Evolutionary conservation across 169 alveolate species (phyloP), one percentile per base, ranked within the genome.

Genomic region (Plasmodium vivax): DNA sequence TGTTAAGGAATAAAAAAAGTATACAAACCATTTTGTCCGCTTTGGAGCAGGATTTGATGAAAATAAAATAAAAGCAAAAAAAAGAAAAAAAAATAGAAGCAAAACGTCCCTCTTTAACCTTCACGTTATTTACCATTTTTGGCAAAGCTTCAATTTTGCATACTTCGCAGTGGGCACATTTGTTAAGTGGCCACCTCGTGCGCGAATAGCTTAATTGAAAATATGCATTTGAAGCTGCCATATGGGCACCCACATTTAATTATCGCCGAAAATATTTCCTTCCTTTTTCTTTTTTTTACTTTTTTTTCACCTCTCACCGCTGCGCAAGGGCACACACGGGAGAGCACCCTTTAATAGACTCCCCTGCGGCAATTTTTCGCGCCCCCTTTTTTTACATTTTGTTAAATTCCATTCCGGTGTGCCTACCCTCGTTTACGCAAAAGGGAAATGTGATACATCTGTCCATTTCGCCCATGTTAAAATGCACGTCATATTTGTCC

Each of bases 21-120:
- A 81, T 88, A 58, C 75, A 88, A 10, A 30, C 82, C 58, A 75
- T 88, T 88, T 81, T 88, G 82, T 79, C 58, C 71, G 36, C 54
- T 1, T 19, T 88, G 34, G 94, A 88, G 68, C 30, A 88, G 16
- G 94, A 88, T 79, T 88, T 88, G 43, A 38, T 47, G 62, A 80
- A 58, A 79, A 36, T 23, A 30, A 88, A 88, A 80, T 79, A 81
- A 34, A 62, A 62, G 73, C 30, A 14, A 77, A 27, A 54, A 62
- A 27, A 32, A 3, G 62, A 77, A 75, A 87, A 47, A 27, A 23
- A 88, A 77, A 36, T 79, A 43, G 45, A 79, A 58, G 72, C 27
- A 6, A 79, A 27, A 54, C 12, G n/a, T 41, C 12, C 72, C 51
- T 47, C 56, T 85, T 23, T 68, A 68, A 71, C 83, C 73, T 83